Evolutionary conservation across 1,284 basidiomycete species (phyloP).

Genomic region (Puccinia brachypodii): DNA sequence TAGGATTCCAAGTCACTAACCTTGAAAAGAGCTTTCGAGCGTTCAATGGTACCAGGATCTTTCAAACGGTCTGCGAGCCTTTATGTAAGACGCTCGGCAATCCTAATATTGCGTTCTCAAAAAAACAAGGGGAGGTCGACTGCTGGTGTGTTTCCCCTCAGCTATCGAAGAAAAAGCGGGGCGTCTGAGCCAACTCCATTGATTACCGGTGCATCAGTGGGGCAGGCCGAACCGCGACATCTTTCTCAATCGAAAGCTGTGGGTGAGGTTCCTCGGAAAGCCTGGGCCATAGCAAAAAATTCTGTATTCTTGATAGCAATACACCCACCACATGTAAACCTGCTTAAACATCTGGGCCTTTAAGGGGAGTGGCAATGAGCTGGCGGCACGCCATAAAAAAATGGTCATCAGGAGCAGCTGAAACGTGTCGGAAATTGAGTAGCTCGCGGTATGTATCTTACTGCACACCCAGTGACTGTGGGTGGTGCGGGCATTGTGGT

Average conservation of each 20-base stretch:
- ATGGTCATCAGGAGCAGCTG: neutral
- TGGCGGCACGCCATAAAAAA: neutral
- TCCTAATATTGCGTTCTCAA: neutral
- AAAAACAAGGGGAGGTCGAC: too few species aligned
- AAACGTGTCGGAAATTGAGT: neutral
- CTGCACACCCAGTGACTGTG: neutral
- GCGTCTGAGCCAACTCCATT: neutral
- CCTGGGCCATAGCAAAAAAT: neutral
- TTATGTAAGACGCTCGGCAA: neutral
- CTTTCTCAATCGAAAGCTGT: neutral
- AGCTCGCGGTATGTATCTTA: neutral
- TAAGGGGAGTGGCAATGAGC: constrained; percentile 7
- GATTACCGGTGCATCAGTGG: constrained; percentile 14
- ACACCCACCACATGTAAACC: constrained; percentile 14
- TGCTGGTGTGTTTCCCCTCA: neutral
- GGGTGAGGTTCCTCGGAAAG: constrained; percentile 1
- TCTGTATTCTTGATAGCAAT: constrained; percentile 19
- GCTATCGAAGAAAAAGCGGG: neutral
- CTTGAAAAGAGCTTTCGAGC: neutral
- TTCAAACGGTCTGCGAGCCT: neutral
- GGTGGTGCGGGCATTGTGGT: neutral
- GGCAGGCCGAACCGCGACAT: neutral
- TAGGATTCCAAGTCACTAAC: neutral
- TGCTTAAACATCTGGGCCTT: constrained; percentile 8
- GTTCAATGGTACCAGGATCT: neutral